Percentiles rank a stretch among this genome's conserved stretches.
These are phyloP conservation scores for Leccinum truebloodii DNA, from an alignment of 768 basidiomycete genomes.

Conservation along the genomic window DNA sequence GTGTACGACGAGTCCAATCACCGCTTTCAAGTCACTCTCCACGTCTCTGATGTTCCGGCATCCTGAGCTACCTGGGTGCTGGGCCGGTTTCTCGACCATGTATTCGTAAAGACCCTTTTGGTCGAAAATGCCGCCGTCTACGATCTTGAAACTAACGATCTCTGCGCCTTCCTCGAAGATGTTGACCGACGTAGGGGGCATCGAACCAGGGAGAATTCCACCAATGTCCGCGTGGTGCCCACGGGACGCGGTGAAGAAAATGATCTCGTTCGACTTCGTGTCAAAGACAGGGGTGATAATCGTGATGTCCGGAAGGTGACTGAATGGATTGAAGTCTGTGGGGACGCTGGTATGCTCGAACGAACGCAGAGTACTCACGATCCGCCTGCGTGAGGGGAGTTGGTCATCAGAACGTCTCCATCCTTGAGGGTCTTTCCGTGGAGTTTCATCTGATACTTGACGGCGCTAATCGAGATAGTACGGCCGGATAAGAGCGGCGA, in stretches of 20 bases:
- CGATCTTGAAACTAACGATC: constrained; percentile 90
- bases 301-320: constrained; percentile 86
- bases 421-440: constrained; percentile 72
- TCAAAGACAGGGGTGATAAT: constrained; percentile 92
- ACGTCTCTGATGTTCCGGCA: constrained; percentile 87
- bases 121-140: constrained; percentile 80
- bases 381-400: constrained; percentile 86
- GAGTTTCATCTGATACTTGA: constrained; percentile 86
- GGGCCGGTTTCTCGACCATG: constrained; percentile 79
- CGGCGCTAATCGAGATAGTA: constrained; percentile 57
- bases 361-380: constrained; percentile 53
- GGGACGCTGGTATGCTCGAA: constrained; percentile 4
- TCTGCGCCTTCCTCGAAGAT: constrained; percentile 95
- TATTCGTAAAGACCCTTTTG: constrained; percentile 69
- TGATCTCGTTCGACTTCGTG: constrained; percentile 63
- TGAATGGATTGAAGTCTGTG: constrained; percentile 19
- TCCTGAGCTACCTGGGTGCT: constrained; percentile 84
- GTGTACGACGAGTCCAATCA: constrained; percentile 37
- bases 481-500: neutral
- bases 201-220: constrained; percentile 89
- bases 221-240: constrained; percentile 96
- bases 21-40: constrained; percentile 90
- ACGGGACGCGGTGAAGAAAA: constrained; percentile 91
- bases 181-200: constrained; percentile 91
- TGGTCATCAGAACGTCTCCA: constrained; percentile 93